Percentiles rank a stretch among this genome's conserved stretches.
Evolutionary conservation across 1,284 basidiomycete genomes (phyloP).

Genomic region (Ganoderma multipileum): DNA sequence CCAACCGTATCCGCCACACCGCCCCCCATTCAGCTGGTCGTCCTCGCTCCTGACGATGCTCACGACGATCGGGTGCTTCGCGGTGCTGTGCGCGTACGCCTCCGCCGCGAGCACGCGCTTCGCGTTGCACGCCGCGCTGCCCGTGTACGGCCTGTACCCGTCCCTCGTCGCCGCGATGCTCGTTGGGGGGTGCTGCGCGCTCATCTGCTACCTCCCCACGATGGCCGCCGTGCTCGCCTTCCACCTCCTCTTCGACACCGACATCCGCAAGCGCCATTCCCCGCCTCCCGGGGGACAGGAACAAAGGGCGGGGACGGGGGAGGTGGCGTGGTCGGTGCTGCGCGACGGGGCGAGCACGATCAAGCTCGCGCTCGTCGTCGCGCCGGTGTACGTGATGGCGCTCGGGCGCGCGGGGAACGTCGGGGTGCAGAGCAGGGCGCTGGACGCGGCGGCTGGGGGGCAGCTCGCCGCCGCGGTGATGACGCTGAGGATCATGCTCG

Average conservation of each 20-base stretch:
- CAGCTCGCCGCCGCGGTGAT: conserved; percentile 28
- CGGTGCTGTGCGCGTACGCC: conserved; percentile 17
- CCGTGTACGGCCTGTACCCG: conserved; percentile 25
- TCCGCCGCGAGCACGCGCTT: conserved; percentile 22
- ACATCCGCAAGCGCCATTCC: conserved; percentile 21
- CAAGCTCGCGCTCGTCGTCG: conserved; percentile 28
- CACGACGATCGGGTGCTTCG: conserved; percentile 22
- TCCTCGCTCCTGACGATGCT: conserved; percentile 24
- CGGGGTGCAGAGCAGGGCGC: conserved; percentile 16
- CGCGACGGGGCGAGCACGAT: conserved; percentile 27
- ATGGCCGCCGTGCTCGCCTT: conserved; percentile 27
- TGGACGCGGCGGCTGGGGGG: conserved; percentile 29
- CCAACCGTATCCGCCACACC: background rate
- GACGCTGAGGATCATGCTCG: conserved; percentile 26
- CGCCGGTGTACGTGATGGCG: conserved; percentile 25
- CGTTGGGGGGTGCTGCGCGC: conserved; percentile 25
- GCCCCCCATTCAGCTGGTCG: conserved; percentile 20
- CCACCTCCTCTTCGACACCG: conserved; percentile 21
- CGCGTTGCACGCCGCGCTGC: conserved; percentile 26
- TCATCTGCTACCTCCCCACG: conserved; percentile 27
- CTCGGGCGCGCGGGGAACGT: conserved; percentile 13
- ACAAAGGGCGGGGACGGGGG: background rate
- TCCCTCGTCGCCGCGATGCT: conserved; percentile 27
- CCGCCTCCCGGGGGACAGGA: conserved; percentile 9
- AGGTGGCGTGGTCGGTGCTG: conserved; percentile 20